Conservation (phyloP, 371 early-diverging fungal genomes). For the Rhizopus arrhizus region DNA sequence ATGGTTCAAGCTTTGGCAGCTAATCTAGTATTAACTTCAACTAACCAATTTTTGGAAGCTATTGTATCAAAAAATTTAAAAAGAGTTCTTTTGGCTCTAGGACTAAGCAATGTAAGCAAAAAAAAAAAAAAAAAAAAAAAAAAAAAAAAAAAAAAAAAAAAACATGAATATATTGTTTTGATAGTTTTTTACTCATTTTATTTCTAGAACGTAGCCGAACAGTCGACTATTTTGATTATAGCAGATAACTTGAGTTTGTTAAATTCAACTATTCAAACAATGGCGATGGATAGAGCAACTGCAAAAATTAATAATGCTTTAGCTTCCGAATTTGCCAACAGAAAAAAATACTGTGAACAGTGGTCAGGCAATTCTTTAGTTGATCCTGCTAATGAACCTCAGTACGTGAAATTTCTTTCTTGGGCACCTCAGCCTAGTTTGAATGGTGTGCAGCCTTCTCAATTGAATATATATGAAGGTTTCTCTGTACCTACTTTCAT, state of each 20-base stretch:
- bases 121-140: neutral
- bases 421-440: slow-evolving; percentile 80
- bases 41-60: slow-evolving; percentile 86
- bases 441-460: slow-evolving; percentile 75
- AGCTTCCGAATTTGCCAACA: slow-evolving; percentile 60
- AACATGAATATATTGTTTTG: neutral
- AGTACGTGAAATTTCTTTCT: slow-evolving; percentile 81
- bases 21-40: slow-evolving; percentile 85
- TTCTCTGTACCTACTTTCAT: slow-evolving; percentile 14
- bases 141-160: neutral
- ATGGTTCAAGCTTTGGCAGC: slow-evolving; percentile 88
- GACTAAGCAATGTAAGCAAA: slow-evolving; percentile 72
- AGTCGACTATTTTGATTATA: slow-evolving; percentile 76
- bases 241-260: slow-evolving; percentile 91
- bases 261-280: slow-evolving; percentile 88
- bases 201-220: slow-evolving; percentile 69
- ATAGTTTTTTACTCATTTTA: neutral
- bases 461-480: slow-evolving; percentile 79
- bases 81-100: slow-evolving; percentile 76
- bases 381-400: slow-evolving; percentile 76
- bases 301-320: slow-evolving; percentile 83
- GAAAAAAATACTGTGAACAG: slow-evolving; percentile 85
- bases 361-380: slow-evolving; percentile 85
- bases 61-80: slow-evolving; percentile 80
- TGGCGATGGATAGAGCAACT: slow-evolving; percentile 87